Conservation (phyloP, 2,329 filamentous ascomycete species). For the Paramyrothecium sp. region DNA sequence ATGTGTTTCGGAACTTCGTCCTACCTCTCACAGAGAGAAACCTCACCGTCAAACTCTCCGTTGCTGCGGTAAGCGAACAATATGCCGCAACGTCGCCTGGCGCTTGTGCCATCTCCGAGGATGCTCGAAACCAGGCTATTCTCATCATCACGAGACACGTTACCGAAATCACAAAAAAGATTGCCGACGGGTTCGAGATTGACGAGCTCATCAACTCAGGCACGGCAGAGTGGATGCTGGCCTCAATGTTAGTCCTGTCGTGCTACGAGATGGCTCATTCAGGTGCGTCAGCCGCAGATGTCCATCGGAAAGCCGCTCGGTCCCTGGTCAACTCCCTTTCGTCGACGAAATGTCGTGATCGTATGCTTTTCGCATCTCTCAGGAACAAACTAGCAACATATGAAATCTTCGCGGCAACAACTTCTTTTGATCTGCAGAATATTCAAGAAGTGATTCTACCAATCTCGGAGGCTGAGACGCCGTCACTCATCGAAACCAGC, state of each 20-base stretch:
- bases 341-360: not conserved
- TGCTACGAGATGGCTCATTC: conserved; percentile 12
- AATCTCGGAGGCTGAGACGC: conserved; percentile 13
- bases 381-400: conserved; percentile 10
- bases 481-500: conserved; percentile 23
- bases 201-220: no score
- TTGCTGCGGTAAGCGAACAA: no score
- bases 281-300: conserved; percentile 5
- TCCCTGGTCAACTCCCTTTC: conserved; percentile 6
- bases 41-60: no score
- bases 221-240: conserved; percentile 10
- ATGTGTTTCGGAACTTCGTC: no score
- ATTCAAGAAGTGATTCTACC: conserved; percentile 19
- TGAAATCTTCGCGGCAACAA: conserved; percentile 10
- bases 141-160: no score
- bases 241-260: conserved; percentile 9
- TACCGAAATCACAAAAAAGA: no score
- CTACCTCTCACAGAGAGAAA: no score
- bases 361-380: conserved; percentile 5
- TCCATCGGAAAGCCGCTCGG: conserved; percentile 7
- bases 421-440: conserved; percentile 18
- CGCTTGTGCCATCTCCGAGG: no score
- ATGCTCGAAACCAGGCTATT: no score
- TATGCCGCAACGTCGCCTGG: no score
- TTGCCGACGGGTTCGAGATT: no score